A percentile compares a stretch with the other conserved stretches of the same genome.
phyloP scores from a whole-genome alignment of 331 rosid genomes.

The Cydonia oblonga region DNA sequence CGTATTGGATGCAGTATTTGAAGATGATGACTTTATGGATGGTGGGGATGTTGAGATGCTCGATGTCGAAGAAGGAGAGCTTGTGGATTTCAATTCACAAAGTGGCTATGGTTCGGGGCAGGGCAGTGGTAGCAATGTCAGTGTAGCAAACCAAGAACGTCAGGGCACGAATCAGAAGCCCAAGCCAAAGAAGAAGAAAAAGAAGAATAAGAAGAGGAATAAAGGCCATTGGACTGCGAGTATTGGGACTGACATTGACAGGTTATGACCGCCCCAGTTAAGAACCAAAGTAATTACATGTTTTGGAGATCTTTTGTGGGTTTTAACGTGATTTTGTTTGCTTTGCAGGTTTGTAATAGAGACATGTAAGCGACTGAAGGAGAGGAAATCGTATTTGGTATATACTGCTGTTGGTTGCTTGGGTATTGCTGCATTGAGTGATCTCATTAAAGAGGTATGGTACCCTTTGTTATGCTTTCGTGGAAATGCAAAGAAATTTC shows the following conservation, averaged over 20 bases:
- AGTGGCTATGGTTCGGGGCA: constrained; percentile 10
- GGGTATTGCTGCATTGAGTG: constrained; percentile 64
- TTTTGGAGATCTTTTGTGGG: constrained; percentile 10
- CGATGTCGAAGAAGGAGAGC: constrained; percentile 81
- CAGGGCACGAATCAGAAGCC: constrained; percentile 27
- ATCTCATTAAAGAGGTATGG: constrained; percentile 71
- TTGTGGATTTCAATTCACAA: constrained; percentile 29
- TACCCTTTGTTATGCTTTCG: constrained; percentile 1
- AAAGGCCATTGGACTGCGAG: constrained; percentile 19
- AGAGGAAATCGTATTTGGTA: constrained; percentile 76
- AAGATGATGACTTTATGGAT: constrained; percentile 28
- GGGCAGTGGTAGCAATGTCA: constrained; percentile 17
- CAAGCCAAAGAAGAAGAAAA: constrained; percentile 37
- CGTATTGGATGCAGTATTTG: constrained; percentile 42
- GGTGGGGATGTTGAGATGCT: constrained; percentile 71
- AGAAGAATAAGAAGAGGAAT: constrained; percentile 41
- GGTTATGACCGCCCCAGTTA: constrained; percentile 23
- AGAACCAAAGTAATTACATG: not conserved
- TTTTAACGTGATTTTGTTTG: constrained; percentile 1
- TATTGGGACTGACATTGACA: constrained; percentile 40
- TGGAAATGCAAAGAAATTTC: not conserved
- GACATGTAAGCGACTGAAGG: constrained; percentile 58
- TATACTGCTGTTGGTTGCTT: constrained; percentile 86
- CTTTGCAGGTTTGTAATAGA: constrained; percentile 66
- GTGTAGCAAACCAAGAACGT: constrained; percentile 19